phyloP scores from a whole-genome alignment of 768 basidiomycete genomes.

The Dentipellis fragilis region DNA sequence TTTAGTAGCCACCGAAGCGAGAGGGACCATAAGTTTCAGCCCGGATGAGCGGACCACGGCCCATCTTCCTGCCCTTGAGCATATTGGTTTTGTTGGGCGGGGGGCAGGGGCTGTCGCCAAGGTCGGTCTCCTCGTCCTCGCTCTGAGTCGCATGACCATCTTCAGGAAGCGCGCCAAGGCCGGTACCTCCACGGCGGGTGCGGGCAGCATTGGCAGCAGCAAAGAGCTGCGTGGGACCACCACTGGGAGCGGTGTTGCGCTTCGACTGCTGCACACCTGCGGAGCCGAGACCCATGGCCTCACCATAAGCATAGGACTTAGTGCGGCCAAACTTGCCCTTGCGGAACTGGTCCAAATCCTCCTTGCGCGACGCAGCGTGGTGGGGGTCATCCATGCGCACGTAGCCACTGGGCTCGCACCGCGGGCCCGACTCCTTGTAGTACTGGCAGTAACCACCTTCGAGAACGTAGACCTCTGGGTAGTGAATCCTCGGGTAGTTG shows the following conservation, averaged over 20 bases:
- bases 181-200: conserved; percentile 38
- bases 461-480: conserved; percentile 93
- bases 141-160: conserved; percentile 51
- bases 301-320: conserved; percentile 90
- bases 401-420: conserved; percentile 77
- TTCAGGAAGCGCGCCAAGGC: conserved; percentile 55
- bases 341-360: conserved; percentile 88
- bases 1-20: conserved; percentile 29
- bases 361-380: conserved; percentile 68
- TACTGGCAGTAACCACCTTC: conserved; percentile 94
- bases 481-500: conserved; percentile 85
- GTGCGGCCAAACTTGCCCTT: conserved; percentile 81
- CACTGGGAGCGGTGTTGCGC: conserved; percentile 55
- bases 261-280: conserved; percentile 35
- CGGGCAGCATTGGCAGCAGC: conserved; percentile 64
- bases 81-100: conserved; percentile 52
- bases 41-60: conserved; percentile 34
- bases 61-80: conserved; percentile 50
- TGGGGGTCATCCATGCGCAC: conserved; percentile 93
- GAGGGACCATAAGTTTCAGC: conserved; percentile 64
- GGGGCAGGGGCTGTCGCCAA: conserved; percentile 85
- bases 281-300: conserved; percentile 32
- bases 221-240: conserved; percentile 39
- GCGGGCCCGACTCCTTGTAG: conserved; percentile 54
- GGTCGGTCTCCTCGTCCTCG: conserved; percentile 69